Percentiles rank a stretch among this genome's conserved stretches.
Conservation (phyloP, 345 rosid species). For the Diplotaxis tenuifolia region DNA sequence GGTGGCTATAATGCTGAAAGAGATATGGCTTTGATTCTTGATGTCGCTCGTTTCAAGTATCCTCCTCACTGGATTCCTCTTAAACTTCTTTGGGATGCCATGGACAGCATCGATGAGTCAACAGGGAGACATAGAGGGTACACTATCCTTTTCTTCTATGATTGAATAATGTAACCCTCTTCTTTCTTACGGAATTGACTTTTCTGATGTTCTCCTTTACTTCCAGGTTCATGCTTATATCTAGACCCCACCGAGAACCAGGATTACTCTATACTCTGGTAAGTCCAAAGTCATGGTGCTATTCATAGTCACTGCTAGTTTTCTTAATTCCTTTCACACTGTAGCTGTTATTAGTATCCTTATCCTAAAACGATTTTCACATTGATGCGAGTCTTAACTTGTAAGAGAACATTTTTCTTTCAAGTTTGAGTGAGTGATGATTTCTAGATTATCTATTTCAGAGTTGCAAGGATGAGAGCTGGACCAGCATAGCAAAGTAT, state of each 20-base stretch:
- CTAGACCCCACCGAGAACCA: slow-evolving; percentile 71
- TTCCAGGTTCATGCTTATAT: slow-evolving; percentile 82
- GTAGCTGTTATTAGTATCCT: neutral
- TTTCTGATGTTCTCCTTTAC: slow-evolving; percentile 17
- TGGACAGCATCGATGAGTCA: slow-evolving; percentile 63
- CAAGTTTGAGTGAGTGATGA: slow-evolving; percentile 12
- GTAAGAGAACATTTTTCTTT: neutral
- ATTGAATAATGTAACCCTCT: too few species aligned
- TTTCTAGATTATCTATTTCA: slow-evolving; percentile 31
- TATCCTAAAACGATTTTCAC: neutral
- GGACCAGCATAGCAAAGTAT: slow-evolving; percentile 67
- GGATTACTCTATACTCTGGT: slow-evolving; percentile 89
- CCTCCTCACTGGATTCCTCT: slow-evolving; percentile 99
- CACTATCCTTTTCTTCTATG: neutral
- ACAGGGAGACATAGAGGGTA: slow-evolving; percentile 86
- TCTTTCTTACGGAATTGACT: neutral
- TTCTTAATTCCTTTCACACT: neutral
- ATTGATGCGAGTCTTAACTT: neutral
- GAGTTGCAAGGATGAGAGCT: slow-evolving; percentile 82
- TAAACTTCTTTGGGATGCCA: slow-evolving; percentile 90
- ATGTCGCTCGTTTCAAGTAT: slow-evolving; percentile 96
- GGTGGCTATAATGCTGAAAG: slow-evolving; percentile 89
- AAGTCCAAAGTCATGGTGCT: slow-evolving; percentile 25
- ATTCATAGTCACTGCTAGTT: neutral
- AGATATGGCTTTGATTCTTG: slow-evolving; percentile 95